Evolutionary conservation across 148 eudicot genomes (phyloP).

Genomic region (Hydrangea macrophylla): DNA sequence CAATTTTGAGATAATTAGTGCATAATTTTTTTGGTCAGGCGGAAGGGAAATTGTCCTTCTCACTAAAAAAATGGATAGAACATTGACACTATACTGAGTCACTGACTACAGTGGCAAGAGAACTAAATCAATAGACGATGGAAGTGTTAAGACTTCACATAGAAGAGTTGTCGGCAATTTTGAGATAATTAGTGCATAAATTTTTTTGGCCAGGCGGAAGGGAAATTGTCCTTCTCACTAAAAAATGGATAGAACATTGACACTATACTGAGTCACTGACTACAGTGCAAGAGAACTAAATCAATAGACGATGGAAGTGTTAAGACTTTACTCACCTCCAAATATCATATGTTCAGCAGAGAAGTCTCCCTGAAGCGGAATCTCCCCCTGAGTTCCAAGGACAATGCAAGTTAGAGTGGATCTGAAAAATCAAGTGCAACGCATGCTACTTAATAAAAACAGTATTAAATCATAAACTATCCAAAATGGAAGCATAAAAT

Average conservation of each 20-base stretch:
- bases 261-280: background rate
- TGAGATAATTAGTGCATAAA: no score
- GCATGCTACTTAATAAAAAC: background rate
- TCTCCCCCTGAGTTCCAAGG: constrained; percentile 61
- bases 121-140: no score
- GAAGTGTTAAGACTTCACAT: no score
- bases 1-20: no score
- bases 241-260: background rate
- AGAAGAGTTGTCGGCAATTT: no score
- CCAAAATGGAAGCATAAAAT: no score
- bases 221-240: background rate
- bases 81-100: background rate
- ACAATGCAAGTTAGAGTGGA: constrained; percentile 12
- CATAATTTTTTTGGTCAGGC: no score
- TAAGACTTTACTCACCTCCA: constrained; percentile 58
- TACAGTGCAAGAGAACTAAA: constrained; percentile 2
- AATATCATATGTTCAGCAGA: constrained; percentile 95
- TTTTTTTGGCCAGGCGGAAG: no score
- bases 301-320: background rate
- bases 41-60: no score
- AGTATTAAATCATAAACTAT: background rate
- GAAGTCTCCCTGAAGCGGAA: constrained; percentile 96
- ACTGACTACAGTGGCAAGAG: no score
- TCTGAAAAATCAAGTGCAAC: background rate
- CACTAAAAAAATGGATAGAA: background rate